A percentile compares a stretch with the other conserved stretches of the same genome.
phyloP scores from a whole-genome alignment of 441 rosid species.

The Eutrema salsugineum region DNA sequence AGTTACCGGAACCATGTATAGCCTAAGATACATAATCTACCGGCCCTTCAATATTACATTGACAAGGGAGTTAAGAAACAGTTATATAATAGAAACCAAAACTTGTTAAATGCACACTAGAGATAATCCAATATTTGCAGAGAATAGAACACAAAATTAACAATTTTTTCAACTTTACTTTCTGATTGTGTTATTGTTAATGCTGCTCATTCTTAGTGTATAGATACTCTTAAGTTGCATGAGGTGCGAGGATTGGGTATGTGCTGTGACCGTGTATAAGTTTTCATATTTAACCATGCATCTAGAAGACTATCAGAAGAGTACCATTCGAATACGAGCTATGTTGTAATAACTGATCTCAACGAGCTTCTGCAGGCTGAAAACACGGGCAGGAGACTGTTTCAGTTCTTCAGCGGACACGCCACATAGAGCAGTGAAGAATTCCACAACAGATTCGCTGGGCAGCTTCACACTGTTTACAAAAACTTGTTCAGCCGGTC shows the following conservation, averaged over 20 bases:
- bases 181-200: conserved; percentile 1
- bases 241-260: not conserved
- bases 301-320: conserved; percentile 23
- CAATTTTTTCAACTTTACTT: not conserved
- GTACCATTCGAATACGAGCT: conserved; percentile 99
- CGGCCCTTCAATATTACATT: not conserved
- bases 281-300: conserved; percentile 14
- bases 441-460: conserved; percentile 93
- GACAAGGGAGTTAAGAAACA: conserved; percentile 8
- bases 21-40: not conserved
- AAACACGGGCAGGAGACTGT: conserved; percentile 99
- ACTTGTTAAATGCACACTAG: conserved; percentile 3
- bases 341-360: conserved; percentile 99
- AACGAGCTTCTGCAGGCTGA: conserved; percentile 98
- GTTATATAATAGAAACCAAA: not conserved
- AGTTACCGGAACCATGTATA: not conserved
- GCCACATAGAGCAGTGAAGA: conserved; percentile 97
- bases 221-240: conserved; percentile 15
- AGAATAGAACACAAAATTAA: not conserved
- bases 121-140: not conserved
- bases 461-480: conserved; percentile 91
- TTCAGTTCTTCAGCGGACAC: conserved; percentile 97
- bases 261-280: not conserved
- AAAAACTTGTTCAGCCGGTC: conserved; percentile 95
- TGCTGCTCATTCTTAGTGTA: conserved; percentile 8